A percentile compares a stretch with the other conserved stretches of the same genome.
phyloP scores from a whole-genome alignment of 495 filamentous ascomycete species.

The Penicillium crystallinum region DNA sequence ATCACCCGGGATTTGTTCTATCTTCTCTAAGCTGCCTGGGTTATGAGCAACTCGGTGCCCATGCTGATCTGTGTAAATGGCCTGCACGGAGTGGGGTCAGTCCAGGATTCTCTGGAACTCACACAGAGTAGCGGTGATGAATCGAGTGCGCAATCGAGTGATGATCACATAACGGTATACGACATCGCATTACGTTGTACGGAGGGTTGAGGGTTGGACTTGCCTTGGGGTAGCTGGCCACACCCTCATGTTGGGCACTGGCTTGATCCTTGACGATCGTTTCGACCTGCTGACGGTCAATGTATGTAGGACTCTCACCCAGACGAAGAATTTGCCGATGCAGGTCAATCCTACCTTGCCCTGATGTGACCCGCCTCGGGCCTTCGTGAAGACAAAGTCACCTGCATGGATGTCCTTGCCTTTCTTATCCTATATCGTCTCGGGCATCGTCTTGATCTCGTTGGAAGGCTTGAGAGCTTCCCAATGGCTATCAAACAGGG shows the following conservation, averaged over 20 bases:
- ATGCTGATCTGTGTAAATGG: conserved; percentile 28
- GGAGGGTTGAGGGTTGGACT: not conserved
- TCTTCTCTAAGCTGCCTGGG: conserved; percentile 18
- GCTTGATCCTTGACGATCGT: conserved; percentile 18
- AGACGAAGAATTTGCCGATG: not conserved
- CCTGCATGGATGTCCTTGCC: conserved; percentile 15
- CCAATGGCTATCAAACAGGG: not conserved
- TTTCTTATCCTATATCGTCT: conserved; percentile 13
- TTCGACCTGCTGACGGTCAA: conserved; percentile 11
- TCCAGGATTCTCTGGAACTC: not conserved
- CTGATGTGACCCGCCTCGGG: conserved; percentile 14
- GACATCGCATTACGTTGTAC: not conserved
- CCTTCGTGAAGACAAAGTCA: conserved; percentile 16
- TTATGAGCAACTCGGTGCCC: conserved; percentile 25
- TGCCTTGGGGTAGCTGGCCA: conserved; percentile 20
- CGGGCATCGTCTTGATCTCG: conserved; percentile 4
- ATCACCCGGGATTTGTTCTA: not conserved
- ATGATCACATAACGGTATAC: too few species aligned
- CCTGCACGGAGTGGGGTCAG: conserved; percentile 5
- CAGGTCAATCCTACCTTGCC: conserved; percentile 17
- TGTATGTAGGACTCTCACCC: not conserved
- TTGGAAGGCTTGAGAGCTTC: not conserved
- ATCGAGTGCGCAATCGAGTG: too few species aligned
- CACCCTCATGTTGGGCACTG: conserved; percentile 12
- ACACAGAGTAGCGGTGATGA: too few species aligned